Conservation (phyloP, 116 monocot species). For the Iris pallida region DNA sequence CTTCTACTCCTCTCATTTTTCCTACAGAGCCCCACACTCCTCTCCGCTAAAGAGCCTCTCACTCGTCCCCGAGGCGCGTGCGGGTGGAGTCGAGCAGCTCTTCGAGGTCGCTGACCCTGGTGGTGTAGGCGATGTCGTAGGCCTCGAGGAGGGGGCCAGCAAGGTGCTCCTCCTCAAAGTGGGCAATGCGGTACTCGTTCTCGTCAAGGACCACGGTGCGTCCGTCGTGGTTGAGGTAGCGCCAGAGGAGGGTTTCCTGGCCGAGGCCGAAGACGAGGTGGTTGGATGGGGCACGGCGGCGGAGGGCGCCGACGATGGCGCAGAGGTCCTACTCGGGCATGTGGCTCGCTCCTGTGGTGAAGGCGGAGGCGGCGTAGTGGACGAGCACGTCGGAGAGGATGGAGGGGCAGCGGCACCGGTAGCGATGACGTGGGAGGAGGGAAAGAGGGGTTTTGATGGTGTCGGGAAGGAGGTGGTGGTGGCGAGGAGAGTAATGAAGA, state of each 20-base stretch:
- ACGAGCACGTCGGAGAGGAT: constrained; percentile 26
- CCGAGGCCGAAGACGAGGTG: constrained; percentile 53
- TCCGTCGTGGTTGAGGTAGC: constrained; percentile 48
- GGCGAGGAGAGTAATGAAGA: constrained; percentile 7
- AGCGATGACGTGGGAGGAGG: neutral
- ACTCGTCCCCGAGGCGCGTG: constrained; percentile 13
- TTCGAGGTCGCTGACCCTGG: constrained; percentile 28
- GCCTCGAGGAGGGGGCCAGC: constrained; percentile 47
- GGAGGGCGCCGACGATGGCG: constrained; percentile 25
- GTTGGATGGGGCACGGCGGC: constrained; percentile 47
- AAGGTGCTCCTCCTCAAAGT: constrained; percentile 41
- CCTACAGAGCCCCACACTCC: too few species aligned
- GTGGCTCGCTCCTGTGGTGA: constrained; percentile 5
- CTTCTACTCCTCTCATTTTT: too few species aligned
- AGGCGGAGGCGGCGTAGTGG: constrained; percentile 35
- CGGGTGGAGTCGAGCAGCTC: constrained; percentile 25
- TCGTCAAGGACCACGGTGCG: too few species aligned
- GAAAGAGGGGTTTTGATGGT: neutral
- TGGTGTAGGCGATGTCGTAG: constrained; percentile 57
- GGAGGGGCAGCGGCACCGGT: neutral
- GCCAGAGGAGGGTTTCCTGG: constrained; percentile 50
- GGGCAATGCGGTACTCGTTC: constrained; percentile 50
- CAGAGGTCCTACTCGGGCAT: constrained; percentile 31
- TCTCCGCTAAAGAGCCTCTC: too few species aligned
- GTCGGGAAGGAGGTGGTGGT: neutral